Conservation (phyloP, 2,329 filamentous ascomycete species). For the Fusarium sp. region DNA sequence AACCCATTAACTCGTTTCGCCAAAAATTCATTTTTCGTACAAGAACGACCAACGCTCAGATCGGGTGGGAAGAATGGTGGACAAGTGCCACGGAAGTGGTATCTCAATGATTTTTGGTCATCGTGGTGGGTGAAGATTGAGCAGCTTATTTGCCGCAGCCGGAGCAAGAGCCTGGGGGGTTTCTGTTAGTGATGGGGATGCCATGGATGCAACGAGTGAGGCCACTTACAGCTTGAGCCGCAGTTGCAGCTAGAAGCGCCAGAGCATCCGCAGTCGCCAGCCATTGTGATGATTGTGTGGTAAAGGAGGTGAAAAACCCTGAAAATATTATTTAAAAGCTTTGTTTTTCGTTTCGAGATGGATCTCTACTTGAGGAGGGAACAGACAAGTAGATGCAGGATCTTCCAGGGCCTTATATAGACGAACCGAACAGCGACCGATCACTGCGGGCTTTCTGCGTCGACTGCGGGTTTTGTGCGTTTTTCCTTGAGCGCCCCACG, state of each 20-base stretch:
- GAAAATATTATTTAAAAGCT: slow-evolving; percentile 13
- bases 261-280: slow-evolving; percentile 57
- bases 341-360: slow-evolving; percentile 28
- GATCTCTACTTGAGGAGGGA: slow-evolving; percentile 33
- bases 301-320: not conserved
- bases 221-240: slow-evolving; percentile 55
- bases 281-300: slow-evolving; percentile 51
- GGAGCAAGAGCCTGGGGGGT: slow-evolving; percentile 51
- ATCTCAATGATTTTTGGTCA: slow-evolving; percentile 34
- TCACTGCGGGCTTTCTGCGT: slow-evolving; percentile 38
- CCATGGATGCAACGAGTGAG: not conserved
- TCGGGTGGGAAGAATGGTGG: slow-evolving; percentile 30
- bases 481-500: slow-evolving; percentile 24
- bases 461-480: slow-evolving; percentile 40
- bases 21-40: slow-evolving; percentile 12
- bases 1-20: slow-evolving; percentile 25
- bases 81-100: slow-evolving; percentile 26
- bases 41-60: slow-evolving; percentile 17
- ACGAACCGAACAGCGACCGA: not conserved
- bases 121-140: slow-evolving; percentile 13
- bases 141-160: slow-evolving; percentile 49
- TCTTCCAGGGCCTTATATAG: slow-evolving; percentile 49
- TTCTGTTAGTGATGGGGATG: slow-evolving; percentile 28
- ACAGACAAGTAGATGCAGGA: slow-evolving; percentile 18
- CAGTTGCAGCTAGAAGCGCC: slow-evolving; percentile 55